Evolutionary conservation across 164 flowering plant species (phyloP).

Genomic region (Kalanchoe fedtschenkoi): DNA sequence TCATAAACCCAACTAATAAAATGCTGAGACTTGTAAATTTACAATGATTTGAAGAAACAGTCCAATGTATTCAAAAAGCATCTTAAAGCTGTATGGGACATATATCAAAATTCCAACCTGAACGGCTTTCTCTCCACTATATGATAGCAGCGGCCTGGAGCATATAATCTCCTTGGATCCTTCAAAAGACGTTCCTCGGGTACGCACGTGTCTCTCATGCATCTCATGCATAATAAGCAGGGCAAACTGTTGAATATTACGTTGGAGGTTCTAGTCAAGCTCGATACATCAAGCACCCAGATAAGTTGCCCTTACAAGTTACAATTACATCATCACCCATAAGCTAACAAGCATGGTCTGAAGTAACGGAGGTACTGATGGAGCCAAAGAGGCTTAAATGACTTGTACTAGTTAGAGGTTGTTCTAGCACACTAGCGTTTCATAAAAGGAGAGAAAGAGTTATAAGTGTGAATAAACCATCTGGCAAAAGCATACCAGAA

Average conservation of each 20-base stretch:
- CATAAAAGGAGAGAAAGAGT: neutral
- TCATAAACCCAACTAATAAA: neutral
- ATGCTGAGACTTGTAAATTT: neutral
- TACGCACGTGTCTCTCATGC: constrained; percentile 88
- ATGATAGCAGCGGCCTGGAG: constrained; percentile 96
- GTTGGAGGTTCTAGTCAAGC: neutral
- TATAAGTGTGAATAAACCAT: constrained; percentile 10
- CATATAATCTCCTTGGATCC: constrained; percentile 94
- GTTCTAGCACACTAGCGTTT: neutral
- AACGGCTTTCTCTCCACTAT: constrained; percentile 89
- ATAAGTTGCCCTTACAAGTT: neutral
- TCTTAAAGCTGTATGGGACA: neutral
- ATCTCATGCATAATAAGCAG: constrained; percentile 74
- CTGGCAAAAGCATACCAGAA: constrained; percentile 64
- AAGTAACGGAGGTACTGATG: too few species aligned
- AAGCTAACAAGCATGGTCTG: too few species aligned
- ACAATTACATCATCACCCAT: neutral
- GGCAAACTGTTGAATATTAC: constrained; percentile 63
- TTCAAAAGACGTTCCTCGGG: constrained; percentile 69
- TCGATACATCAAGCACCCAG: neutral
- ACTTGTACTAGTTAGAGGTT: too few species aligned
- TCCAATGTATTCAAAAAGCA: neutral
- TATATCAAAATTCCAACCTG: constrained; percentile 32
- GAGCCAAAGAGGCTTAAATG: too few species aligned
- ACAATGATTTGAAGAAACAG: neutral